A percentile compares a stretch with the other conserved stretches of the same genome.
Evolutionary conservation across 208 protist species (phyloP).

Genomic region (Leishmania lainsoni): DNA sequence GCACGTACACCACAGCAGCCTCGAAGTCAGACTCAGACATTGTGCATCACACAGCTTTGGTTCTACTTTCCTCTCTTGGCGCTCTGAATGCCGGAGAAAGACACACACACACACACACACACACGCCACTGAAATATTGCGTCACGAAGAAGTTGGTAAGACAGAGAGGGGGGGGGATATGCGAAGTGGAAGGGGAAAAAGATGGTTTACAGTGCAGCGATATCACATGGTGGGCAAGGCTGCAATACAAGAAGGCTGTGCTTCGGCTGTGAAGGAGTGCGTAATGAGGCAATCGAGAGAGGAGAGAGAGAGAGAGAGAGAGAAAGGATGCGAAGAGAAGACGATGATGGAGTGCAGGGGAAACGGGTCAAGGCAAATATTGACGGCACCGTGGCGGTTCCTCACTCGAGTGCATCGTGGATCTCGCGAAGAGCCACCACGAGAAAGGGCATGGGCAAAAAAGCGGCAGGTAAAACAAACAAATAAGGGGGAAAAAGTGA

Average conservation of each 20-base stretch:
- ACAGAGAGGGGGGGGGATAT: neutral
- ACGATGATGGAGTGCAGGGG: neutral
- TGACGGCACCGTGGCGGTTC: neutral
- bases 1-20: constrained; percentile 81
- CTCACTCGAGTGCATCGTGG: no score
- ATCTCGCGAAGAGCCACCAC: neutral
- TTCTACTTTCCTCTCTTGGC: neutral
- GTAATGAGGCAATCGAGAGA: neutral
- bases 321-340: neutral
- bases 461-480: neutral
- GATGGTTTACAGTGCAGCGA: neutral
- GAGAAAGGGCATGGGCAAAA: neutral
- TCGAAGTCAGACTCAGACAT: constrained; percentile 88
- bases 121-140: neutral
- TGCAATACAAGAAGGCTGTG: neutral
- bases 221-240: neutral
- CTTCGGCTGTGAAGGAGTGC: neutral
- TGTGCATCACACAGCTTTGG: neutral
- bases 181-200: neutral
- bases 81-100: neutral
- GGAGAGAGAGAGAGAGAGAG: neutral
- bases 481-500: no score
- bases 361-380: neutral
- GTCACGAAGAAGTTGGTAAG: neutral
- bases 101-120: neutral